Evolutionary conservation across 164 flowering plant species (phyloP).

Genomic region (Kingdonia uniflora): DNA sequence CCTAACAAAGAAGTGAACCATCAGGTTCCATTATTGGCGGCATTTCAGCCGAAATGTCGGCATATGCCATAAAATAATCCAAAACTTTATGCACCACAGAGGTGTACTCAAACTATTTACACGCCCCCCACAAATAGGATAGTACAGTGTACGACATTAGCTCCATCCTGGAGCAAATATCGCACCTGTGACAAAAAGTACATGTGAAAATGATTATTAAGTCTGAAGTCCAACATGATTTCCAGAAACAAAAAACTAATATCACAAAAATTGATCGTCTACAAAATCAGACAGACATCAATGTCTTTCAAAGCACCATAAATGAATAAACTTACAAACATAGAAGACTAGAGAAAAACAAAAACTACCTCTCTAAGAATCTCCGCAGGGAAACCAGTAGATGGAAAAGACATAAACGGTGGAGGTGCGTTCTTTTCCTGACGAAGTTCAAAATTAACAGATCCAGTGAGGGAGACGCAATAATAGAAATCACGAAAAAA

Average conservation of each 20-base stretch:
- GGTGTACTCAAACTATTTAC: background rate
- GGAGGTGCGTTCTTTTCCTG: constrained; percentile 77
- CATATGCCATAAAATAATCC: no score
- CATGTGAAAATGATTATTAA: constrained; percentile 19
- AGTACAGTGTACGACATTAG: constrained; percentile 98
- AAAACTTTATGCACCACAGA: no score
- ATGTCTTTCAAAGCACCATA: no score
- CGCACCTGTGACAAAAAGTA: constrained; percentile 95
- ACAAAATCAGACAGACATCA: background rate
- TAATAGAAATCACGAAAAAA: background rate
- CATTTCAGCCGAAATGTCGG: no score
- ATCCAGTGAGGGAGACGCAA: background rate
- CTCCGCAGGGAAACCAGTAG: constrained; percentile 81
- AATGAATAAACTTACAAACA: background rate
- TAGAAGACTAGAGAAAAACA: constrained; percentile 8
- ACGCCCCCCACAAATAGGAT: constrained; percentile 31
- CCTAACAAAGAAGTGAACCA: no score
- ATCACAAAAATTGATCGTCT: background rate
- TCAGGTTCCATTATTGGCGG: no score
- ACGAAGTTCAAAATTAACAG: background rate
- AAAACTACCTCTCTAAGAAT: constrained; percentile 92
- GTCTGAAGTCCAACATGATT: background rate
- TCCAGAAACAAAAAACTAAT: background rate
- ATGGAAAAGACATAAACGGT: constrained; percentile 69
- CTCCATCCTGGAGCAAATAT: constrained; percentile 99